Conservation (phyloP, 257 asterid genomes). For the Osmanthus fragrans region DNA sequence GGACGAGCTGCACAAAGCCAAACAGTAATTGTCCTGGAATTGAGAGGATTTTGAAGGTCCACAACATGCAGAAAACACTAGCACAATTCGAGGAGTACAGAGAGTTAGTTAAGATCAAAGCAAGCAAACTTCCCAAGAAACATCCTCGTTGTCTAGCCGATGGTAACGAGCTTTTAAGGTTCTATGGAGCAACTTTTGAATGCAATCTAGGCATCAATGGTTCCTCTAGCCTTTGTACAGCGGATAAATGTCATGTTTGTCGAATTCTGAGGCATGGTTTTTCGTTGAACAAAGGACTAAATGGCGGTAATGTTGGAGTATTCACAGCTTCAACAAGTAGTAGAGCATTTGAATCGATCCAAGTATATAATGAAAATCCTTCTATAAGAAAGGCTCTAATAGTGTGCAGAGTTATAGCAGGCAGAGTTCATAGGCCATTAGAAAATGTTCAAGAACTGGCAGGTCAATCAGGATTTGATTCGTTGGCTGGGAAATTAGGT, state of each 20-base stretch:
- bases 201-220: slow-evolving; percentile 65
- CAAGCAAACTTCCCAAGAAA: slow-evolving; percentile 69
- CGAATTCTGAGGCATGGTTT: slow-evolving; percentile 68
- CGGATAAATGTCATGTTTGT: slow-evolving; percentile 66
- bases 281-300: slow-evolving; percentile 42
- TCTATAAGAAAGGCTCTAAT: slow-evolving; percentile 56
- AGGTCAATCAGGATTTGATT: slow-evolving; percentile 84
- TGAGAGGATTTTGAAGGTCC: slow-evolving; percentile 81
- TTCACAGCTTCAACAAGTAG: slow-evolving; percentile 87
- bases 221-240: slow-evolving; percentile 58
- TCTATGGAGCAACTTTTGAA: slow-evolving; percentile 68
- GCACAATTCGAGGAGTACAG: slow-evolving; percentile 87
- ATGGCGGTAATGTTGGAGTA: slow-evolving; percentile 59
- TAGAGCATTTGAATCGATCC: slow-evolving; percentile 67
- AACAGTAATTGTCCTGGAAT: slow-evolving; percentile 47
- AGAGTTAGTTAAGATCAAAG: slow-evolving; percentile 74
- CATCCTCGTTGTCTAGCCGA: slow-evolving; percentile 97
- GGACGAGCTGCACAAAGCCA: slow-evolving; percentile 49
- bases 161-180: slow-evolving; percentile 85
- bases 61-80: slow-evolving; percentile 78
- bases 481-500: slow-evolving; percentile 88
- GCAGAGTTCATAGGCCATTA: slow-evolving; percentile 86
- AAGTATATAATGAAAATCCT: slow-evolving; percentile 19
- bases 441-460: slow-evolving; percentile 66
- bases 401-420: slow-evolving; percentile 93